phyloP scores from a whole-genome alignment of 805 yeast genomes.

The Yarrowia sp. region DNA sequence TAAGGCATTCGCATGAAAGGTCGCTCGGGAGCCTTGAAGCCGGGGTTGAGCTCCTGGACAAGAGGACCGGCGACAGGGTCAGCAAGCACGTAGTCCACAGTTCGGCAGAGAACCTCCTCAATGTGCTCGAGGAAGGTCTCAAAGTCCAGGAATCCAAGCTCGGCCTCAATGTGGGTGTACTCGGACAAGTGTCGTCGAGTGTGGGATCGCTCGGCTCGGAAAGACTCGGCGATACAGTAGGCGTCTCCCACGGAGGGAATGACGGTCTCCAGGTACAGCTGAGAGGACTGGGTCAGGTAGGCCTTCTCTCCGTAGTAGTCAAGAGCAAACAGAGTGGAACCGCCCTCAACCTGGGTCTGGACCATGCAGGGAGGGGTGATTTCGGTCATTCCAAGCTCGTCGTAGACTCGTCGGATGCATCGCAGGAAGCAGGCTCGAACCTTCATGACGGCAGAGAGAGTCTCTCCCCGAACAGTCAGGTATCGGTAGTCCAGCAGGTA shows the following conservation, averaged over 20 bases:
- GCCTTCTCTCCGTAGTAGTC: slow-evolving; percentile 98
- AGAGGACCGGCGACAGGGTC: slow-evolving; percentile 93
- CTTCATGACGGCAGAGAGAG: slow-evolving; percentile 86
- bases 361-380: slow-evolving; percentile 99
- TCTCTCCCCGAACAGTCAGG: slow-evolving; percentile 93
- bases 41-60: slow-evolving; percentile 88
- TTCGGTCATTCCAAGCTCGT: slow-evolving; percentile 73
- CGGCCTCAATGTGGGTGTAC: slow-evolving; percentile 96
- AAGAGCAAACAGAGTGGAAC: slow-evolving; percentile 89
- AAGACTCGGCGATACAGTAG: slow-evolving; percentile 95
- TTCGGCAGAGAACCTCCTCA: slow-evolving; percentile 69
- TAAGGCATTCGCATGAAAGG: slow-evolving; percentile 94
- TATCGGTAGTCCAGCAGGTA: slow-evolving; percentile 92
- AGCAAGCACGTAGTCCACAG: slow-evolving; percentile 72
- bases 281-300: slow-evolving; percentile 93
- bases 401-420: slow-evolving; percentile 72
- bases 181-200: slow-evolving; percentile 97
- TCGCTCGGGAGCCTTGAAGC: slow-evolving; percentile 70
- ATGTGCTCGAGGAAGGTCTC: slow-evolving; percentile 84
- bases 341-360: slow-evolving; percentile 99
- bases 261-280: slow-evolving; percentile 93
- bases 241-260: slow-evolving; percentile 96
- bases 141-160: slow-evolving; percentile 80
- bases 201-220: slow-evolving; percentile 98
- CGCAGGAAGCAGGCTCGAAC: slow-evolving; percentile 81